Evolutionary conservation across 2,329 filamentous ascomycete genomes (phyloP), one percentile per base, ranked within the genome.

Genomic region (Diaporthe sp.): DNA sequence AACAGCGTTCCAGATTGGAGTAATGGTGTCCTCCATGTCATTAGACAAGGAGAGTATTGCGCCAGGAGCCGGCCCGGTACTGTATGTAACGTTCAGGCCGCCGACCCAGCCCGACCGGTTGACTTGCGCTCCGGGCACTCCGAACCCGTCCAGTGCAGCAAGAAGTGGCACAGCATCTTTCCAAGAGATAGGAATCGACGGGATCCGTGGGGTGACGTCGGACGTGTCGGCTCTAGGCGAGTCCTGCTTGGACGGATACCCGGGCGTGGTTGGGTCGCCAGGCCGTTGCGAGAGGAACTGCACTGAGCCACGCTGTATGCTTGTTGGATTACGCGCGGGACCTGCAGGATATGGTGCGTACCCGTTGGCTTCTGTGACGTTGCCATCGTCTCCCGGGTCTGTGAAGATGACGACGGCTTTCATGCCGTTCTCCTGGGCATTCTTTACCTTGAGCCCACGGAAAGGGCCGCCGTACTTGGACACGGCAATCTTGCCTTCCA

Each of bases 241-340:
- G n/a, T 93, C 96, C 7, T 96, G 96, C 82, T 96, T 96, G 0
- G 95, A 98, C 10, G 96, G 94, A 80, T 98, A 98, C 15, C 97
- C 97, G 25, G 95, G 95, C 0, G 97, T 98, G 0, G 97, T 97
- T 66, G 96, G 96, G 80, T 98, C 90, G 77, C 93, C 93, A 76
- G 87, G 90, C 71, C 85, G 88, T 77, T 88, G 87, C 86, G 93
- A 95, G 75, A 98, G 83, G 79, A 95, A 97, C 83, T 97, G 92
- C 10, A 93, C 91, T 81, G 95, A 98, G 77, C 96, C 96, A 78
- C 96, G 89, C 84, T 98, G 96, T 15, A 98, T 95, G 78, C 94
- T 95, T 83, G 93, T 96, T 4, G 95, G 95, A 78, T 98, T 92
- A 74, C 96, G 90, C 0, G 95, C 96, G 19, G 96, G 95, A 0